Conservation (phyloP, 2,329 filamentous ascomycete genomes). For the Pseudocercospora cruenta region DNA sequence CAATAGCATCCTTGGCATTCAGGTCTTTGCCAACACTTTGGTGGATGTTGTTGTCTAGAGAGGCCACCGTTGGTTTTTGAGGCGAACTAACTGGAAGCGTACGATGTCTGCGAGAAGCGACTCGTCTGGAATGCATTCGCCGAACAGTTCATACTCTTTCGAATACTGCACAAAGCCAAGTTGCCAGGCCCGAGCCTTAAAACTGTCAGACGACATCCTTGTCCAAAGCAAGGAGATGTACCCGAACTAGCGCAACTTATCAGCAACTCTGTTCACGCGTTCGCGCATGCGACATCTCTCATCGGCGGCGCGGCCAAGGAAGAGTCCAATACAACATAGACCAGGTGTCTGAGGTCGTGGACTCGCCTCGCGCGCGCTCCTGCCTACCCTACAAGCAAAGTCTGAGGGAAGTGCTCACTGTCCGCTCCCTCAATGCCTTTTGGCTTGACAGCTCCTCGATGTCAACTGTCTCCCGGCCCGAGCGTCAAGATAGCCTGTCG, state of each 20-base stretch:
- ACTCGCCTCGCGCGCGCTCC: no score
- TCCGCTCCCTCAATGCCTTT: no score
- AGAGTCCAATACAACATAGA: not conserved
- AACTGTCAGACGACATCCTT: not conserved
- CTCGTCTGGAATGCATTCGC: not conserved
- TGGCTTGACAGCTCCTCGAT: not conserved
- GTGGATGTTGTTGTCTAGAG: not conserved
- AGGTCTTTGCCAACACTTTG: not conserved
- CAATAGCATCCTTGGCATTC: not conserved
- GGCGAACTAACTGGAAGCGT: not conserved
- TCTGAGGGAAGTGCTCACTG: not conserved
- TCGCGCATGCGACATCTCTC: not conserved
- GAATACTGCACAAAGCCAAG: not conserved
- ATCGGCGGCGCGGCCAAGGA: not conserved
- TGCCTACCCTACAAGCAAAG: not conserved
- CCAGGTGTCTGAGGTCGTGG: not conserved
- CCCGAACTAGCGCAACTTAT: not conserved
- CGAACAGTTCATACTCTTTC: not conserved
- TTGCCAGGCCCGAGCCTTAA: not conserved
- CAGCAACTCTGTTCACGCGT: not conserved
- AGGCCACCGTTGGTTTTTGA: not conserved
- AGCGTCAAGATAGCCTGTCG: not conserved
- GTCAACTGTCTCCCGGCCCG: not conserved
- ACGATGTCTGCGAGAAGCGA: not conserved
- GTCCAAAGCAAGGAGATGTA: not conserved